phyloP scores from a whole-genome alignment of 495 filamentous ascomycete genomes.

The Hypoxylon rickii region DNA sequence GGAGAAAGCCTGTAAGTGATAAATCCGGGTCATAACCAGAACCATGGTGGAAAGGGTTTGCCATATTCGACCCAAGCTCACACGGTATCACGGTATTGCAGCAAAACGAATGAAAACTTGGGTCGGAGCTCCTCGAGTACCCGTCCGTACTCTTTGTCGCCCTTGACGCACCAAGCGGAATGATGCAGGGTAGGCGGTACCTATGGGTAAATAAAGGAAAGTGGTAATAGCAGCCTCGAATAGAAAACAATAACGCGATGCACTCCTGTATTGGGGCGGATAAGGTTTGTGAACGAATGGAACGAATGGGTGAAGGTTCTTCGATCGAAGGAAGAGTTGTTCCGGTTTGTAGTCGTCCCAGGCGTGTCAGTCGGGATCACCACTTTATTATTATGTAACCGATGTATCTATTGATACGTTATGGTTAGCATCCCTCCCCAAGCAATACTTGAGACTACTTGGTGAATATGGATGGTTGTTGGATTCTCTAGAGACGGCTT shows the following conservation, averaged over 20 bases:
- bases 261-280: background rate
- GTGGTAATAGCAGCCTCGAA: background rate
- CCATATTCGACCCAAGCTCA: constrained; percentile 29
- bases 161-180: constrained; percentile 4
- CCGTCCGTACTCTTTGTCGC: background rate
- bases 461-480: no score
- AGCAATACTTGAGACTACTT: no score
- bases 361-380: no score
- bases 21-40: constrained; percentile 38
- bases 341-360: no score
- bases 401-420: no score
- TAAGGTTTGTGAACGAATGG: constrained; percentile 3
- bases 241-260: background rate
- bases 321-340: constrained; percentile 6
- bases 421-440: no score
- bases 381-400: no score
- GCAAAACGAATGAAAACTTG: constrained; percentile 3
- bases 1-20: constrained; percentile 36
- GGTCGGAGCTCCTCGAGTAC: constrained; percentile 4
- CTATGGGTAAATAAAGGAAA: background rate
- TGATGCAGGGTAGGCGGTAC: constrained; percentile 11
- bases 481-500: no score
- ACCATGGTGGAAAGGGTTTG: constrained; percentile 39
- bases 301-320: background rate
- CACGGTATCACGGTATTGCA: background rate